Conservation (phyloP, 75 land plant genomes). For the Sequoiadendron giganteum region DNA sequence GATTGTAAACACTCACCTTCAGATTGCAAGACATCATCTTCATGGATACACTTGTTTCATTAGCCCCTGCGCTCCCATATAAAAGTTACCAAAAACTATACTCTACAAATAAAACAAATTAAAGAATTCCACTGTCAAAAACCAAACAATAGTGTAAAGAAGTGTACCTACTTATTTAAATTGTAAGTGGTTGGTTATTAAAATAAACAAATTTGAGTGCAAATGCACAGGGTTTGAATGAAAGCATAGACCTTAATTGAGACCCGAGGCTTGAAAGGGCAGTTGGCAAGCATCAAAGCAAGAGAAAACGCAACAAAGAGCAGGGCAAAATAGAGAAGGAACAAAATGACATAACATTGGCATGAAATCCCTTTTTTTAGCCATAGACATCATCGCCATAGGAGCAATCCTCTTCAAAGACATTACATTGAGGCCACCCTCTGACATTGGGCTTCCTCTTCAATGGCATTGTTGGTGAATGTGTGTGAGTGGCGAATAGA, state of each 20-base stretch:
- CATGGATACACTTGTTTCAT: conserved; percentile 61
- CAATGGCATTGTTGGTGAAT: too few relatives aligned
- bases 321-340: conserved; percentile 35
- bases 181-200: too few relatives aligned
- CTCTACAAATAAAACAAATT: conserved; percentile 24
- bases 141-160: not conserved
- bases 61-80: conserved; percentile 43
- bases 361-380: conserved; percentile 30
- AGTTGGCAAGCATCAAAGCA: conserved; percentile 60
- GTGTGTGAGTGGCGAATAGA: too few relatives aligned
- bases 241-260: conserved; percentile 51
- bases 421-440: conserved; percentile 66
- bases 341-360: conserved; percentile 36
- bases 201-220: too few relatives aligned
- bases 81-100: conserved; percentile 37
- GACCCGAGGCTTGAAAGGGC: conserved; percentile 52
- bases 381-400: conserved; percentile 33
- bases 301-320: conserved; percentile 56
- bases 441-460: too few relatives aligned
- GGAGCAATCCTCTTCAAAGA: conserved; percentile 51
- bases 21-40: conserved; percentile 59
- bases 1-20: conserved; percentile 57
- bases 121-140: too few relatives aligned
- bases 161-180: too few relatives aligned
- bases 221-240: not conserved